These are phyloP conservation scores for Lepidium aucheri DNA, from an alignment of 345 rosid species.

Conservation along the genomic window DNA sequence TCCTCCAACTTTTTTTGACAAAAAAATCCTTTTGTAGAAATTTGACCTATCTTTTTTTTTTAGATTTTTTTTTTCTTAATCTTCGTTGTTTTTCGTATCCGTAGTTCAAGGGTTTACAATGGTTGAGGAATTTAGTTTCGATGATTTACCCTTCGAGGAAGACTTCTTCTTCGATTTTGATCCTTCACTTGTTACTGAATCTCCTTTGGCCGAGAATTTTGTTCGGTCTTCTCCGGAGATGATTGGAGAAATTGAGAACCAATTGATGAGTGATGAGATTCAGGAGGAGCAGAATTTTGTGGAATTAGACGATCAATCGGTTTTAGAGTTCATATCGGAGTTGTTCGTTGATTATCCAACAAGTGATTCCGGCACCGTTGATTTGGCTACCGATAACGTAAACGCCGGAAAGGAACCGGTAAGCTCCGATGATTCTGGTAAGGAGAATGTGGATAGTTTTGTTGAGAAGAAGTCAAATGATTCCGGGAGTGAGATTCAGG, in stretches of 20 bases:
- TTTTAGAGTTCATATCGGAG: slow-evolving; percentile 34
- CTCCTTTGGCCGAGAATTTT: not conserved
- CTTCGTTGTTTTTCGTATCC: not conserved
- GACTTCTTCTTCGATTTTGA: slow-evolving; percentile 13
- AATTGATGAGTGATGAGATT: slow-evolving; percentile 41
- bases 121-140: slow-evolving; percentile 28
- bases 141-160: slow-evolving; percentile 12
- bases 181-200: not conserved
- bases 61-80: not conserved
- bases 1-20: not conserved
- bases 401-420: slow-evolving; percentile 14
- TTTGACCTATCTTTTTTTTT: not conserved
- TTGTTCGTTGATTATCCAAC: slow-evolving; percentile 35
- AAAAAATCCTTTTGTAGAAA: not conserved
- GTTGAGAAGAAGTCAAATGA: slow-evolving; percentile 12
- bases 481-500: slow-evolving; percentile 20
- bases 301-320: slow-evolving; percentile 14
- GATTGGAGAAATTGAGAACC: slow-evolving; percentile 42
- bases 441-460: not conserved
- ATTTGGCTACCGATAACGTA: slow-evolving; percentile 15
- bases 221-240: slow-evolving; percentile 24
- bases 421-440: slow-evolving; percentile 17
- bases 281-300: not conserved
- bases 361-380: slow-evolving; percentile 5
- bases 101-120: not conserved